A percentile compares a stretch with the other conserved stretches of the same genome.
These are phyloP conservation scores for Puccinia novopanici DNA, from an alignment of 1,284 basidiomycete species.

Conservation along the genomic window DNA sequence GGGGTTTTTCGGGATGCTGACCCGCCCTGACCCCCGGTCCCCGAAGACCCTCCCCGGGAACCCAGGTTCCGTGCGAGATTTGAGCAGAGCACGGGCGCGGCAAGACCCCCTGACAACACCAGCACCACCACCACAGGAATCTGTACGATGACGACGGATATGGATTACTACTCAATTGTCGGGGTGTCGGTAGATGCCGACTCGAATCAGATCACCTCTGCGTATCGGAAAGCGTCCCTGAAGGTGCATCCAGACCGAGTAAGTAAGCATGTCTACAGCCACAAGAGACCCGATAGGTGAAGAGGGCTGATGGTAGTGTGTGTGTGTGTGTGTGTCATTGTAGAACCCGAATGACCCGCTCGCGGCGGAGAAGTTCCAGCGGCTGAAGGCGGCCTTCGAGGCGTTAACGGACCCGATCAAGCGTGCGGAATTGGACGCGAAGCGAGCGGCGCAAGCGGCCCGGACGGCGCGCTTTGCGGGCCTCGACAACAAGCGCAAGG, in stretches of 20 bases:
- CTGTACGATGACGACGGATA: not conserved
- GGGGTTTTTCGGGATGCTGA: no score
- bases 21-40: no score
- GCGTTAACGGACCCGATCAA: conserved; percentile 37
- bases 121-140: no score
- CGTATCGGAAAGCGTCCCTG: conserved; percentile 45
- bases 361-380: conserved; percentile 47
- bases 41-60: no score
- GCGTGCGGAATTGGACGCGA: conserved; percentile 32
- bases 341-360: conserved; percentile 46
- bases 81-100: no score
- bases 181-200: conserved; percentile 33
- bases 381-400: conserved; percentile 35
- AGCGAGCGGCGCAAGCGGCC: conserved; percentile 31
- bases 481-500: conserved; percentile 38
- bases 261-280: not conserved
- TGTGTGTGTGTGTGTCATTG: not conserved
- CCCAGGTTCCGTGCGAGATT: no score
- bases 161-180: conserved; percentile 46
- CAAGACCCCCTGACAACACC: no score
- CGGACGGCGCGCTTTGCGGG: conserved; percentile 4
- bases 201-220: conserved; percentile 43
- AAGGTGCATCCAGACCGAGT: conserved; percentile 50
- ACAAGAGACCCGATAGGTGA: no score
- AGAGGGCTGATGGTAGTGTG: no score